These are phyloP conservation scores for Pythium insidiosum DNA, from an alignment of 352 stramenopile genomes.

Conservation along the genomic window DNA sequence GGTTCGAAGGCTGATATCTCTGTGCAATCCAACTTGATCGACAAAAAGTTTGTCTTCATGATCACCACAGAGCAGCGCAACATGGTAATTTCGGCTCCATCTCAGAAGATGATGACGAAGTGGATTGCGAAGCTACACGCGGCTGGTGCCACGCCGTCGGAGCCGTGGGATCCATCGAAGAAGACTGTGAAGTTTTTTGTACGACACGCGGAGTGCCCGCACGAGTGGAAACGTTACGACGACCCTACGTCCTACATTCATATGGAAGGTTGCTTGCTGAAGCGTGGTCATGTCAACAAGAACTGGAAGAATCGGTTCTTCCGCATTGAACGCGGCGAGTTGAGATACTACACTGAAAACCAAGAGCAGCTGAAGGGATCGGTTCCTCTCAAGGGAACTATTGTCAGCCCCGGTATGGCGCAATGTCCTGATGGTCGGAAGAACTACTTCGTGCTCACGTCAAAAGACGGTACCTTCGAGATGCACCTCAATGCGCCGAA, in stretches of 20 bases:
- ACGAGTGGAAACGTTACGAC: constrained; percentile 84
- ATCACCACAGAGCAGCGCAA: constrained; percentile 68
- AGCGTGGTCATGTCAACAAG: constrained; percentile 80
- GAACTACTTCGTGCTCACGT: constrained; percentile 83
- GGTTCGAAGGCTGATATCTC: constrained; percentile 67
- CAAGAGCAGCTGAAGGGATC: constrained; percentile 65
- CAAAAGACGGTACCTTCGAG: constrained; percentile 74
- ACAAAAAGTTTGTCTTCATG: constrained; percentile 80
- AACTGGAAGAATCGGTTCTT: constrained; percentile 89
- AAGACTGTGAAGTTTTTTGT: constrained; percentile 84
- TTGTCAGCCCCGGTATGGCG: constrained; percentile 79
- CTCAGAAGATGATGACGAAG: constrained; percentile 67
- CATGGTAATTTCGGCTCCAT: constrained; percentile 75
- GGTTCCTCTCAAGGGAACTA: constrained; percentile 63
- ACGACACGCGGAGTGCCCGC: constrained; percentile 47
- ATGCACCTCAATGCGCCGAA: constrained; percentile 81
- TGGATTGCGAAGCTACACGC: constrained; percentile 75
- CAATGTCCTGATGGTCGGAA: constrained; percentile 71
- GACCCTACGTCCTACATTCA: constrained; percentile 81
- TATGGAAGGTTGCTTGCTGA: constrained; percentile 80
- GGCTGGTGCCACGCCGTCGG: constrained; percentile 52
- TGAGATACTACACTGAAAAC: constrained; percentile 82
- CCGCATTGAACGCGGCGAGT: constrained; percentile 69
- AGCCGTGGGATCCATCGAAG: constrained; percentile 67
- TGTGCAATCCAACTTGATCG: constrained; percentile 74